Conservation (phyloP, 768 basidiomycete genomes). For the Galerina marginata region DNA sequence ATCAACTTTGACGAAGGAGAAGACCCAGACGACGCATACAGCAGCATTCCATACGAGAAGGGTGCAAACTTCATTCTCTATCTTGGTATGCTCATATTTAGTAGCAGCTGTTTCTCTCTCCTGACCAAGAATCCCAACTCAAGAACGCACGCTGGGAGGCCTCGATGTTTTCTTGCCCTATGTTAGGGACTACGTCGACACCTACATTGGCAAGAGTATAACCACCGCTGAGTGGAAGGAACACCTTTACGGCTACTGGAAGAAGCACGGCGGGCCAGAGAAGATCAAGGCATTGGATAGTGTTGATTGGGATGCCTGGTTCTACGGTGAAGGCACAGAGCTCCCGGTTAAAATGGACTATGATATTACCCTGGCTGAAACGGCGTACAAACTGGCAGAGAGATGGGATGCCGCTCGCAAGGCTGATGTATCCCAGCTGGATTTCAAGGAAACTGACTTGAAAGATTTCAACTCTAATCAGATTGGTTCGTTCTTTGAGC, state of each 20-base stretch:
- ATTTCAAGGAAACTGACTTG: constrained; percentile 68
- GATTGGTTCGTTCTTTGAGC: constrained; percentile 53
- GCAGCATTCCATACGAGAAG: constrained; percentile 83
- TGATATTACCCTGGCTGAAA: constrained; percentile 70
- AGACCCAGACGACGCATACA: constrained; percentile 81
- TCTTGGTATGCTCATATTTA: constrained; percentile 56
- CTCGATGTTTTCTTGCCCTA: constrained; percentile 86
- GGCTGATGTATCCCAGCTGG: constrained; percentile 49
- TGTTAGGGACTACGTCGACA: constrained; percentile 79
- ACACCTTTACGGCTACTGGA: constrained; percentile 77
- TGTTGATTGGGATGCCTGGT: constrained; percentile 86
- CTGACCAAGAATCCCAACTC: not conserved
- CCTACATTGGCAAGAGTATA: constrained; percentile 83
- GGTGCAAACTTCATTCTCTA: constrained; percentile 88
- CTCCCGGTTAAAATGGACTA: constrained; percentile 80
- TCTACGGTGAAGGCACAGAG: constrained; percentile 77
- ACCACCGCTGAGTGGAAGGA: constrained; percentile 84
- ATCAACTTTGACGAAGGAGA: constrained; percentile 76
- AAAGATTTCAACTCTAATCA: constrained; percentile 85
- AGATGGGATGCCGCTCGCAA: constrained; percentile 74
- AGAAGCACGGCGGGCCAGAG: constrained; percentile 58
- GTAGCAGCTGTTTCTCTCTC: not conserved
- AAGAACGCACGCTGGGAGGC: constrained; percentile 79
- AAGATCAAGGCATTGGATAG: constrained; percentile 69
- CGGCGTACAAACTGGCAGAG: constrained; percentile 73